phyloP scores from a whole-genome alignment of 2,329 filamentous ascomycete species.

The Graphilbum sp. region DNA sequence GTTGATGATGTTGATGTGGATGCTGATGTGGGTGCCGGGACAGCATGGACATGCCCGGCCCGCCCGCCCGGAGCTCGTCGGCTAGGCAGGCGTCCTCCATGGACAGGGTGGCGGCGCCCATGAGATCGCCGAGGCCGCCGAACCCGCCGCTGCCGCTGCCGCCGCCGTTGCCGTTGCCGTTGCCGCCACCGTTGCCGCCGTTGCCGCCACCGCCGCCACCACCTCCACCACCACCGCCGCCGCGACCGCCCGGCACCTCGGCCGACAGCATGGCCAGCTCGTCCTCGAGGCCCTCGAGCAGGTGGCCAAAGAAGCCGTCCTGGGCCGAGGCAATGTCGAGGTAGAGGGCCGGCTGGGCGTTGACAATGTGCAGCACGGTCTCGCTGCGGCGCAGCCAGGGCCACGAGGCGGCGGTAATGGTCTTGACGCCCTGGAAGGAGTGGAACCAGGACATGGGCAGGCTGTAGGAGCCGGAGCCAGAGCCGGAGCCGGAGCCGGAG shows the following conservation, averaged over 20 bases:
- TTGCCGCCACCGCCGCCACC: neutral
- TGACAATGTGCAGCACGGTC: slow-evolving; percentile 43
- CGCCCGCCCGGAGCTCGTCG: too few species aligned
- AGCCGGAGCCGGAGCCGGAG: neutral
- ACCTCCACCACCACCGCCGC: neutral
- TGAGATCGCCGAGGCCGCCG: too few species aligned
- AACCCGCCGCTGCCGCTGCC: too few species aligned
- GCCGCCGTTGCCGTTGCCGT: too few species aligned
- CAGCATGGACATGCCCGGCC: too few species aligned
- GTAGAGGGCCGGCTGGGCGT: slow-evolving; percentile 45
- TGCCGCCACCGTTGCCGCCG: neutral
- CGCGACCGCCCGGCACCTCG: neutral
- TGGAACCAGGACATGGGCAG: slow-evolving; percentile 51
- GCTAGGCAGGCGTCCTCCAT: too few species aligned
- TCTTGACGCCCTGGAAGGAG: slow-evolving; percentile 50
- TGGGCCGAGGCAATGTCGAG: slow-evolving; percentile 38
- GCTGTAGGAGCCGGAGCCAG: slow-evolving; percentile 24
- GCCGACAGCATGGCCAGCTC: slow-evolving; percentile 25
- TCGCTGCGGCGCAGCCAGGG: slow-evolving; percentile 42
- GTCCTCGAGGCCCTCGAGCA: slow-evolving; percentile 40
- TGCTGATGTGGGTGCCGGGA: too few species aligned
- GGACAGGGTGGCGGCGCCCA: too few species aligned
- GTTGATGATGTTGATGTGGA: too few species aligned
- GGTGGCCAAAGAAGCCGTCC: slow-evolving; percentile 42
- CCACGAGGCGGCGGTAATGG: slow-evolving; percentile 47